Evolutionary conservation across 352 stramenopile genomes (phyloP).

Genomic region (Phytopythium oedochilum): DNA sequence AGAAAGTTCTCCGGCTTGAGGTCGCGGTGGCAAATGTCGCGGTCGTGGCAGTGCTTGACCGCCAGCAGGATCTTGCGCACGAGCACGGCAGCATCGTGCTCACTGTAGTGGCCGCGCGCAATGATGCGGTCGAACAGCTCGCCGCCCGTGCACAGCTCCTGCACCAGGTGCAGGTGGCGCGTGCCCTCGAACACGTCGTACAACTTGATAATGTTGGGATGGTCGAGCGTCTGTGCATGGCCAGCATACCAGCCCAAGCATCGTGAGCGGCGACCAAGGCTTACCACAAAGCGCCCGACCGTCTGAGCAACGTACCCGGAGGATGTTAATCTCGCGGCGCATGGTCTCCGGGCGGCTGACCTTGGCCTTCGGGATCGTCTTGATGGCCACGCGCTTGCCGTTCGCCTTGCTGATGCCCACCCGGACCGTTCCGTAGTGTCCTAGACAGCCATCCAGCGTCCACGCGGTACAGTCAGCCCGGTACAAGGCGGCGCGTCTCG

Average conservation of each 20-base stretch:
- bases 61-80: slow-evolving; percentile 96
- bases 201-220: slow-evolving; percentile 98
- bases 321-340: slow-evolving; percentile 90
- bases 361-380: slow-evolving; percentile 98
- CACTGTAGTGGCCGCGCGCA: slow-evolving; percentile 93
- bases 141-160: slow-evolving; percentile 96
- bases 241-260: too few relatives aligned
- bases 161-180: slow-evolving; percentile 96
- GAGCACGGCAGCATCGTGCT: slow-evolving; percentile 93
- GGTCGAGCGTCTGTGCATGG: slow-evolving; percentile 85
- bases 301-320: slow-evolving; percentile 46
- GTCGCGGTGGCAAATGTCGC: slow-evolving; percentile 97
- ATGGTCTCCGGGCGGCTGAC: slow-evolving; percentile 93
- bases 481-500: too few relatives aligned
- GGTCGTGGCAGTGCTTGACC: slow-evolving; percentile 97
- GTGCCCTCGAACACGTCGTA: slow-evolving; percentile 97
- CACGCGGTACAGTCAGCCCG: neutral
- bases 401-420: slow-evolving; percentile 93
- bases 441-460: slow-evolving; percentile 11
- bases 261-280: too few relatives aligned
- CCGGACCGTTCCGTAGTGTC: slow-evolving; percentile 97
- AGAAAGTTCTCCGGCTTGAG: slow-evolving; percentile 98
- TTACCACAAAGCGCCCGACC: too few relatives aligned
- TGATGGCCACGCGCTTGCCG: slow-evolving; percentile 96
- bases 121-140: slow-evolving; percentile 95